phyloP scores from a whole-genome alignment of 2,329 filamentous ascomycete species.

The Aspergillus ustus region DNA sequence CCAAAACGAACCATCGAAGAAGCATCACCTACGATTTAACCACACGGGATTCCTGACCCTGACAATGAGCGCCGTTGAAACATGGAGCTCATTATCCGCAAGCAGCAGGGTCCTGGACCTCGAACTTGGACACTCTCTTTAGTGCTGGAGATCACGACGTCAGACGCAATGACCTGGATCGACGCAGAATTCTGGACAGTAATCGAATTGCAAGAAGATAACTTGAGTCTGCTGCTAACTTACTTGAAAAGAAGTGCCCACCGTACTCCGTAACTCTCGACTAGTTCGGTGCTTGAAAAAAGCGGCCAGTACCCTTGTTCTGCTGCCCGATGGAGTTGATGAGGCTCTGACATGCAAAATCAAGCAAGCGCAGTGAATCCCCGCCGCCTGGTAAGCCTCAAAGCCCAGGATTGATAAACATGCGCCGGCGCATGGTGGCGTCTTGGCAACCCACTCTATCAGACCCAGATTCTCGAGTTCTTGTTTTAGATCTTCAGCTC shows the following conservation, averaged over 20 bases:
- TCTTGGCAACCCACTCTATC: not conserved
- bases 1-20: not conserved
- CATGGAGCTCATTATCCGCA: not conserved
- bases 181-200: not conserved
- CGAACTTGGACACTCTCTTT: not conserved
- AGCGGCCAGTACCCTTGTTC: not conserved
- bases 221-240: not conserved
- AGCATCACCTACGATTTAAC: not conserved
- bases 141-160: not conserved
- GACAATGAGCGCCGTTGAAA: not conserved
- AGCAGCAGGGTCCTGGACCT: not conserved
- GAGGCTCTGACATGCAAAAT: not conserved
- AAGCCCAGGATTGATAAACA: slow-evolving; percentile 1
- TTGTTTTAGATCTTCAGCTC: not conserved
- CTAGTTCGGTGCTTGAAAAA: not conserved
- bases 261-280: not conserved
- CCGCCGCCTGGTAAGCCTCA: slow-evolving; percentile 3
- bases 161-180: not conserved
- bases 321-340: not conserved
- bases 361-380: not conserved
- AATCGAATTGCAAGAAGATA: not conserved
- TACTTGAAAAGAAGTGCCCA: not conserved
- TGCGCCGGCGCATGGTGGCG: not conserved
- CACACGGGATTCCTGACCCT: not conserved
- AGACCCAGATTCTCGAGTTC: too few species aligned